Base-by-base conservation (phyloP, 1,139 yeast species). In the Blastobotrys arbuscula region DNA sequence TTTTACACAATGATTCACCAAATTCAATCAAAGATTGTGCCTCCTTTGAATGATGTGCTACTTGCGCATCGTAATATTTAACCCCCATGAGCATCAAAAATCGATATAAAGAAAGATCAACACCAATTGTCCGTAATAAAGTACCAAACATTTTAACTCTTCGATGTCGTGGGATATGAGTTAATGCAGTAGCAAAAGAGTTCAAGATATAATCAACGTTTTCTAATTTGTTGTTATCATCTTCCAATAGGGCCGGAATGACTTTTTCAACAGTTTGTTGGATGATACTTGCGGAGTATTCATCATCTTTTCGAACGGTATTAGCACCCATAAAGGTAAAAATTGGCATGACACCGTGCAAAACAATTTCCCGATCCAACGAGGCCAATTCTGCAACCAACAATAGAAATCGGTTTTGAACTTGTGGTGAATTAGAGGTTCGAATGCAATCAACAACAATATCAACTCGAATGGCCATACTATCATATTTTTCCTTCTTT, bases 281-380 rank as follows among this genome's bases (percentile, higher is more conserved):
- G 54, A 94, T 88, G 36, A 92, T 97, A 55, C 86, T 84, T 41
- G 85, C 85, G 1, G 97, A 87, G 64, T 87, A 90, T 61, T 89
- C 97, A 65, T 92, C 97, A 66, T 92, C 98, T 70, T 92, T 97
- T 62, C 96, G 83, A 46, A 94, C 79, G 12, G 97, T 89, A 61
- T 89, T 95, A 28, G 97, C 96, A 50, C 99, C 99, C 98, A 92
- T 92, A 61, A 92, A 94, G 0, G 98, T 94, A 72, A 92, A 92
- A 48, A 92, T 90, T 18, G 99, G 98, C 99, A 92, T 92, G 13
- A 94, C 96, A 2, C 97, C 86, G 69, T 94, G 97, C 55, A 94
- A 73, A 35, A 92, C 89, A 37, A 85, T 79, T 63, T 92, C 97
- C 8, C 98, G 96, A 16, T 92, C 88, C 50, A 90, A 71, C 0